These are phyloP conservation scores for Martensiomyces pterosporus DNA, from an alignment of 192 early-diverging fungal species.

Conservation along the genomic window DNA sequence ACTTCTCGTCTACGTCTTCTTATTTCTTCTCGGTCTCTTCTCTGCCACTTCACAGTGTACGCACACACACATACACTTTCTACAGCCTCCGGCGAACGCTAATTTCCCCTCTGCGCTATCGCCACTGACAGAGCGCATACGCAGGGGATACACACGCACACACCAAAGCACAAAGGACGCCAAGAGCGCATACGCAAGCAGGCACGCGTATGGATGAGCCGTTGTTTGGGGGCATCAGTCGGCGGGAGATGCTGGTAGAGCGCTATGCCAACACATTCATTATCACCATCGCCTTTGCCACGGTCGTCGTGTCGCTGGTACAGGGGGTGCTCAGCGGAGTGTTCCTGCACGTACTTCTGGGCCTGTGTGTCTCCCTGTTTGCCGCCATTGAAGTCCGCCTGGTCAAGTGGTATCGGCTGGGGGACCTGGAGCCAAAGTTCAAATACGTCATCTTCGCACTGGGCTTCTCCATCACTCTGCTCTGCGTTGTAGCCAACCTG, in stretches of 20 bases:
- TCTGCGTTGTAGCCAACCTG: slow-evolving; percentile 43
- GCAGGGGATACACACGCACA: too few relatives aligned
- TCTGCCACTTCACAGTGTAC: too few relatives aligned
- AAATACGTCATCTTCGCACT: slow-evolving; percentile 35
- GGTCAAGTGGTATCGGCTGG: slow-evolving; percentile 52
- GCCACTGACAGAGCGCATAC: too few relatives aligned
- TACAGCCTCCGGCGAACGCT: too few relatives aligned
- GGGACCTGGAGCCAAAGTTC: slow-evolving; percentile 54
- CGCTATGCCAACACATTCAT: slow-evolving; percentile 28
- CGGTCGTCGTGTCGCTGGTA: slow-evolving; percentile 15
- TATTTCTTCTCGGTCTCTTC: too few relatives aligned
- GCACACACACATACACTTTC: neutral
- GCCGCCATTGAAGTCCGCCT: slow-evolving; percentile 43
- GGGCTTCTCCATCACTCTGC: slow-evolving; percentile 24
- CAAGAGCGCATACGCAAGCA: too few relatives aligned
- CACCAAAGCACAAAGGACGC: too few relatives aligned
- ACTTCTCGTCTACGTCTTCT: neutral
- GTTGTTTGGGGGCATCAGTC: slow-evolving; percentile 49
- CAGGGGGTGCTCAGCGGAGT: slow-evolving; percentile 15
- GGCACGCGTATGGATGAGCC: slow-evolving; percentile 54
- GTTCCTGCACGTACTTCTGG: slow-evolving; percentile 28
- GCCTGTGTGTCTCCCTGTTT: slow-evolving; percentile 18
- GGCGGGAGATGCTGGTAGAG: slow-evolving; percentile 45
- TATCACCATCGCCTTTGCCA: slow-evolving; percentile 7
- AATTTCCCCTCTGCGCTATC: too few relatives aligned